These are phyloP conservation scores for Durusdinium trenchii DNA, from an alignment of 73 alveolate species.

Conservation along the genomic window DNA sequence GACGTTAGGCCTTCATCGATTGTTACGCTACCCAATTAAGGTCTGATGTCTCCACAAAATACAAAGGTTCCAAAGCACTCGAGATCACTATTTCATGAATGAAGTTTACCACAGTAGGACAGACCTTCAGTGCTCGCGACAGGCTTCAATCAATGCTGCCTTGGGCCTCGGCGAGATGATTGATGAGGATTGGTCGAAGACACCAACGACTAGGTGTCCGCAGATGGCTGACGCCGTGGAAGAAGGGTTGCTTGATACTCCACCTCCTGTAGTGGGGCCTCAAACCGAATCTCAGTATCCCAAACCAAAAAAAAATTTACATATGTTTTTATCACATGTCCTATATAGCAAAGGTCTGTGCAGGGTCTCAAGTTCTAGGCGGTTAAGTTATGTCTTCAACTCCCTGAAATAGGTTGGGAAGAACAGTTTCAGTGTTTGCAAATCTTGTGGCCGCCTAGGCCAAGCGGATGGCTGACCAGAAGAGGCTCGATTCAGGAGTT, in stretches of 20 bases:
- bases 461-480: neutral
- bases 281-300: neutral
- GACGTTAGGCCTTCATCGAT: too few species aligned
- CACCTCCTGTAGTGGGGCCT: constrained; percentile 27
- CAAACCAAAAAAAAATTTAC: too few species aligned
- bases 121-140: neutral
- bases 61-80: too few species aligned
- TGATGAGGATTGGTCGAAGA: neutral
- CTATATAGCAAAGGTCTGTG: neutral
- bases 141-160: neutral
- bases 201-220: neutral
- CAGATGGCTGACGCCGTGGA: neutral
- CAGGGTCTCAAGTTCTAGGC: neutral
- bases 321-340: neutral
- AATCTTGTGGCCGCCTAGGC: neutral
- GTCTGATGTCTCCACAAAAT: too few species aligned
- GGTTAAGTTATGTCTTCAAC: too few species aligned
- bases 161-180: neutral
- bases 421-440: neutral
- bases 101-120: neutral
- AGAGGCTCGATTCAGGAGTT: neutral
- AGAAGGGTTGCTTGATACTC: neutral
- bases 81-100: too few species aligned
- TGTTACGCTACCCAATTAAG: too few species aligned
- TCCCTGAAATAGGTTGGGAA: too few species aligned